Evolutionary conservation across 768 basidiomycete genomes (phyloP).

Genomic region (Podaxis mareebaensis): DNA sequence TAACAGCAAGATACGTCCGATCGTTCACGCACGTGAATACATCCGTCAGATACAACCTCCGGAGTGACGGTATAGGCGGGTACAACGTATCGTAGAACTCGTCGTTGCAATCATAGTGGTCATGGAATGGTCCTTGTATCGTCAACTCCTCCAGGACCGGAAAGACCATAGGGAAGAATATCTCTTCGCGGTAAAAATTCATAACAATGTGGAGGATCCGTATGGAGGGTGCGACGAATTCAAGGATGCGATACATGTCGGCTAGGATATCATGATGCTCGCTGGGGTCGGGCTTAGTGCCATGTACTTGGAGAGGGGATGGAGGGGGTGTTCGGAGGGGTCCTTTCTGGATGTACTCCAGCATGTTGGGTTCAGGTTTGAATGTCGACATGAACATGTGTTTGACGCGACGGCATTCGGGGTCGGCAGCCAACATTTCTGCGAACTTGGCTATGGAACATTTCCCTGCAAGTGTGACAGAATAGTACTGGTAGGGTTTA

Average conservation of each 20-base stretch:
- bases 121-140: conserved; percentile 17
- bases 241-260: conserved; percentile 18
- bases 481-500: conserved; percentile 14
- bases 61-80: conserved; percentile 15
- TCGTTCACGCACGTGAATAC: conserved; percentile 11
- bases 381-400: conserved; percentile 16
- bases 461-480: conserved; percentile 12
- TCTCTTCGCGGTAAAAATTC: conserved; percentile 15
- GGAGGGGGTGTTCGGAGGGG: background rate
- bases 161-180: conserved; percentile 18
- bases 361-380: background rate
- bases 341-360: background rate
- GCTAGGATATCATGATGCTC: conserved; percentile 3
- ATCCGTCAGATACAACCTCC: conserved; percentile 15
- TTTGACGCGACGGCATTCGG: conserved; percentile 15
- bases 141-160: conserved; percentile 16
- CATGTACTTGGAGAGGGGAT: background rate
- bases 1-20: conserved; percentile 14
- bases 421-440: conserved; percentile 5
- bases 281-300: background rate
- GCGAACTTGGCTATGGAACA: conserved; percentile 12
- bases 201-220: conserved; percentile 15
- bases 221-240: conserved; percentile 14
- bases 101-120: conserved; percentile 13
- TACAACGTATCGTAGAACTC: conserved; percentile 13